Base-by-base conservation (phyloP, 345 rosid genomes). In the Brassica carinata region DNA sequence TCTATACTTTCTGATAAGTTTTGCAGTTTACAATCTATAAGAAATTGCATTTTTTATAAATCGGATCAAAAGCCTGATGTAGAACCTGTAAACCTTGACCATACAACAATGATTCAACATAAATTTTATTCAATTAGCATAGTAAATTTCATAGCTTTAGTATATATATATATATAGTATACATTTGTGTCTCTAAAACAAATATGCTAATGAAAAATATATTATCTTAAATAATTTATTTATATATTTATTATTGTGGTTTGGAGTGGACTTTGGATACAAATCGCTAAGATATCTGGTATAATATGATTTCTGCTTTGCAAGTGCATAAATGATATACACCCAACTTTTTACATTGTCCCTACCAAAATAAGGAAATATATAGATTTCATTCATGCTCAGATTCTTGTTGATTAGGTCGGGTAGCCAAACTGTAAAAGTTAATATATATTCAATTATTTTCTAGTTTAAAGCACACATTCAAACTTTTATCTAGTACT, bases 381-480 rank as follows among this genome's bases (percentile, higher is more conserved):
- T 1, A 8, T 19, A 64, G 11, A 64, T 15, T 38, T 5, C 29
- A 66, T 19, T 14, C 15, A 75, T 34, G 34, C 36, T 55, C 61
- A 19, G 65, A 33, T 51, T 75, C 73, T 76, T 76, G 58, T 55
- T 76, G 40, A 17, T 68, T 11, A 59, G 27, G 29, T 48, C 8
- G 19, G 14, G 19, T 45, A 38, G 34, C 1, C 29, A 61, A 61
- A 62, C 30, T n/a, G 26, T 14, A 40, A 19, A 26, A 1, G 3
- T 23, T 1, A 18, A 29, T 26, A 9, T 13, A 17, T 31, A 13
- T 31, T 71, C 33, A 11, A 17, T 33, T n/a, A 17, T 13, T 19
- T 36, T 19, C 8, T 18, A 58, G 33, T 13, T 72, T 3, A 33
- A 72, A 33, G 13, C 2, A 34, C 7, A 34, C 14, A 19, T 72